Evolutionary conservation across 192 early-diverging fungal species (phyloP), one percentile per base, ranked within the genome.

Genomic region (Coemansia sp.): DNA sequence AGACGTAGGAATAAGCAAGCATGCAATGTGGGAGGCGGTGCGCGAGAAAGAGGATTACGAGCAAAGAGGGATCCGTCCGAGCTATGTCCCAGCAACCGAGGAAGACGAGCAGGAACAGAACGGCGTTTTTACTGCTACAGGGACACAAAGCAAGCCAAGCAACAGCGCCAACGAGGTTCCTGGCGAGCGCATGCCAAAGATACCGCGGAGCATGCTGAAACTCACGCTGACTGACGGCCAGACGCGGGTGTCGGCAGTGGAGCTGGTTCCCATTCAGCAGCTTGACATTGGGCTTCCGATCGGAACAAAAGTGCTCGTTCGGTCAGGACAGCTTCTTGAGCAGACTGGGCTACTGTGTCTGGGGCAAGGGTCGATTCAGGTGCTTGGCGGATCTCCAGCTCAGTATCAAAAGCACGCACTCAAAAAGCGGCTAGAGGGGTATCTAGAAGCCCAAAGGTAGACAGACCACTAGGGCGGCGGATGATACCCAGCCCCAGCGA

Each of bases 1-100:
- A 57, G 77, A 79, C 15, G 60, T 79, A 7, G 77, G 77, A 6
- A 56, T 74, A 7, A 79, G 77, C 64, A 74, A 70, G 57, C 65
- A 69, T 52, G 58, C 67, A 8, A 67, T 79, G 71, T 74, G 71
- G 71, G 71, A 79, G 68, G 77, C 71, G 20, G 56, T 70, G 54
- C 62, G 61, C 33, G 77, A 74, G 45, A 74, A 67, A 34, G 77
- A 79, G 37, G 77, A 74, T 57, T 79, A 64, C 65, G 69, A 72
- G 52, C 69, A 68, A 62, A 65, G 75, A 27, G 75, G 75, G 30
- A 68, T 78, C 17, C 57, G 70, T 25, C 75, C 75, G 6, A 78
- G 75, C 55, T 78, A 78, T 42, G 52, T 78, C 20, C 65, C 74
- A 9, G 48, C 45, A 10, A 19, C 27, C 13, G 65, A 55, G 0